Percentiles rank a stretch among this genome's conserved stretches.
phyloP scores from a whole-genome alignment of 768 basidiomycete genomes.

The Suillus lakei region DNA sequence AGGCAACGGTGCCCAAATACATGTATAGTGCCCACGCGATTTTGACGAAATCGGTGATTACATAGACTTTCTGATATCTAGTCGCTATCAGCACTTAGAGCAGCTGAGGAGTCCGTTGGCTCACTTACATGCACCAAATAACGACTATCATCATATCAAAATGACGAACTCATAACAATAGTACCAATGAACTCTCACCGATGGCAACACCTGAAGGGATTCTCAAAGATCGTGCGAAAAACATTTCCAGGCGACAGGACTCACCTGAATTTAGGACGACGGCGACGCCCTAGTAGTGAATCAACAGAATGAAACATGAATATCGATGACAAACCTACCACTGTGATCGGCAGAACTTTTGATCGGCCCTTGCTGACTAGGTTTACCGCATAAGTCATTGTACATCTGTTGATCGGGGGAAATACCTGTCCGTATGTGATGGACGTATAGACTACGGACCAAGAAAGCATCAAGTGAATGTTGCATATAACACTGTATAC shows the following conservation, averaged over 20 bases:
- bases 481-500: background rate
- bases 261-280: background rate
- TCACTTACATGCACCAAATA: slow-evolving; percentile 3
- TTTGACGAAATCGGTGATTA: background rate
- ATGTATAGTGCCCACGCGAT: background rate
- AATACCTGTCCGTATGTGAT: slow-evolving; percentile 9
- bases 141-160: background rate
- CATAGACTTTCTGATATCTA: slow-evolving; percentile 1
- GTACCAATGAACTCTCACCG: background rate
- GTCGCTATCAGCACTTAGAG: background rate
- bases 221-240: background rate
- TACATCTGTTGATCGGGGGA: background rate
- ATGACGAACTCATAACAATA: background rate
- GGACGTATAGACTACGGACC: background rate
- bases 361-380: slow-evolving; percentile 4
- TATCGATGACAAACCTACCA: background rate
- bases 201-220: background rate
- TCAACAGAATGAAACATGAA: background rate
- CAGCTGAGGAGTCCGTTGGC: background rate
- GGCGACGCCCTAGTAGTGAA: background rate
- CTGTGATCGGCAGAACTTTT: background rate
- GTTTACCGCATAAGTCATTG: background rate
- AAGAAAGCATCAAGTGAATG: background rate
- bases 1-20: background rate
- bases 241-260: background rate